Conservation (phyloP, 305 asterid genomes). For the Solanum hybrid region DNA sequence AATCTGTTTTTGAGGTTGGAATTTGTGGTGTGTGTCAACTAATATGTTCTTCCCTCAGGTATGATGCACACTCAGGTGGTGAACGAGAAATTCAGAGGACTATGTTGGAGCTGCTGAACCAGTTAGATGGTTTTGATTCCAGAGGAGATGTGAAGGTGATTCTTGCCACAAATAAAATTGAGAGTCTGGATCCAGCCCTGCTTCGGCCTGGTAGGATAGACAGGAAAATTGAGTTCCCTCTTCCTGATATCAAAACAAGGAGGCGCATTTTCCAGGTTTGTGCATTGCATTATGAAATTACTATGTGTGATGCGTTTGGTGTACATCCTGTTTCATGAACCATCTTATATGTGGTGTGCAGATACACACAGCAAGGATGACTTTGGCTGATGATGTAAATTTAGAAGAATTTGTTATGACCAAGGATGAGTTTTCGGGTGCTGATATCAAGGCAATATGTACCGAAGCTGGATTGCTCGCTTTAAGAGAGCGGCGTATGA, state of each 20-base stretch:
- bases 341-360: conserved; percentile 7
- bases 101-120: conserved; percentile 75
- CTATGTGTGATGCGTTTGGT: not conserved
- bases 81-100: conserved; percentile 96
- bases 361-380: conserved; percentile 94
- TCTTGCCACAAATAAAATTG: conserved; percentile 86
- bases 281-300: not conserved
- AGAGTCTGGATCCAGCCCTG: conserved; percentile 84
- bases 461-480: conserved; percentile 97
- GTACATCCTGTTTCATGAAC: not conserved
- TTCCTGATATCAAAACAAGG: conserved; percentile 89
- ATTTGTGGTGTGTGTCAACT: not conserved
- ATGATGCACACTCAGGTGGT: conserved; percentile 96
- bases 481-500: conserved; percentile 94
- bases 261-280: conserved; percentile 87
- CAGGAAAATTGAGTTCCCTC: conserved; percentile 82
- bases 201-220: conserved; percentile 91
- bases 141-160: conserved; percentile 89
- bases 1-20: not conserved
- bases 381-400: conserved; percentile 89
- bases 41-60: conserved; percentile 30
- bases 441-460: conserved; percentile 90
- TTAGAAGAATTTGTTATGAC: conserved; percentile 97
- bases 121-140: conserved; percentile 71
- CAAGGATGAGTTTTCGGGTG: conserved; percentile 93